phyloP scores from a whole-genome alignment of 2,329 filamentous ascomycete species.

The Hirsutella thompsonii region DNA sequence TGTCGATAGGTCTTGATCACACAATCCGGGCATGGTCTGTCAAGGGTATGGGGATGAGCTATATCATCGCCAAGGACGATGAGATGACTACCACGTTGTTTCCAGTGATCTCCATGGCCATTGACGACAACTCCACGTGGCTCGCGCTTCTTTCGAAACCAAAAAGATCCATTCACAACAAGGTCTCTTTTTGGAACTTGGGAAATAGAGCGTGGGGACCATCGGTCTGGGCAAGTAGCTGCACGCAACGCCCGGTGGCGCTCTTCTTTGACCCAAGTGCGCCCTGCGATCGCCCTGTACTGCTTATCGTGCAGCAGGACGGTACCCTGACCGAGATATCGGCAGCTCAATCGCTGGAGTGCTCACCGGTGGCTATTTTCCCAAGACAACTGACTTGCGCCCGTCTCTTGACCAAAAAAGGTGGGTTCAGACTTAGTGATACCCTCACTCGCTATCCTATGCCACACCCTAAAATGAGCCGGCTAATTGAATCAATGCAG shows the following conservation, averaged over 20 bases:
- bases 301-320: slow-evolving; percentile 51
- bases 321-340: slow-evolving; percentile 47
- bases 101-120: slow-evolving; percentile 48
- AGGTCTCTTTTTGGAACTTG: slow-evolving; percentile 51
- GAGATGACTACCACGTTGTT: slow-evolving; percentile 32
- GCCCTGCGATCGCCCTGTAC: slow-evolving; percentile 23
- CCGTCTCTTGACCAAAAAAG: slow-evolving; percentile 29
- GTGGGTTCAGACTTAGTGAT: too few relatives aligned
- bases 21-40: slow-evolving; percentile 54
- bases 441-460: too few relatives aligned
- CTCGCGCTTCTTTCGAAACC: slow-evolving; percentile 51
- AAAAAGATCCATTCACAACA: slow-evolving; percentile 11
- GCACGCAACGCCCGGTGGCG: slow-evolving; percentile 43
- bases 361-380: slow-evolving; percentile 32
- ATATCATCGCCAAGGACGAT: slow-evolving; percentile 27
- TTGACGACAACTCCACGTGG: slow-evolving; percentile 52
- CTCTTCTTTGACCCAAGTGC: slow-evolving; percentile 47
- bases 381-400: slow-evolving; percentile 39
- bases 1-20: slow-evolving; percentile 59
- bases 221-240: slow-evolving; percentile 34
- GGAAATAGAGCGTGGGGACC: slow-evolving; percentile 41
- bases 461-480: too few relatives aligned
- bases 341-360: slow-evolving; percentile 25
- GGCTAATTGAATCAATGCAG: not conserved
- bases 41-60: slow-evolving; percentile 28